These are phyloP conservation scores for Skeletonema tropicum DNA, from an alignment of 108 stramenopile genomes.

Conservation along the genomic window DNA sequence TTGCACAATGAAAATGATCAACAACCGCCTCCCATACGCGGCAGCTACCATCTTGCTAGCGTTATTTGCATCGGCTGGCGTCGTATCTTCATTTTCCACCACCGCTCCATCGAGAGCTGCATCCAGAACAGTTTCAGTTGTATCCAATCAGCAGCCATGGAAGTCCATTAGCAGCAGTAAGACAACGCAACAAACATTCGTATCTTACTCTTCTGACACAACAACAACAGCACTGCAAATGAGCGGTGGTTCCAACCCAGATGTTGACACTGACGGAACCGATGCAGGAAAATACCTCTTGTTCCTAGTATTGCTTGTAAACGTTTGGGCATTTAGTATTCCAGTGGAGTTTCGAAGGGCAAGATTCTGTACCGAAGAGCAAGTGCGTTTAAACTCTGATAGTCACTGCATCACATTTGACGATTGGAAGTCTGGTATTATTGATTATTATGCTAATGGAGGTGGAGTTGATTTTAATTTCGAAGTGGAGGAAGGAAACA, in stretches of 20 bases:
- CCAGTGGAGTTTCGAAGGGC: constrained; percentile 59
- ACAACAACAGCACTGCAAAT: constrained; percentile 27
- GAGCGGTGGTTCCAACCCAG: constrained; percentile 15
- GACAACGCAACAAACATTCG: not conserved
- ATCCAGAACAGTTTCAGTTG: not conserved
- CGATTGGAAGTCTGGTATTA: constrained; percentile 45
- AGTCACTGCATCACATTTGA: constrained; percentile 53
- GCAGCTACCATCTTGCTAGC: not conserved
- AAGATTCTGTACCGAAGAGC: constrained; percentile 47
- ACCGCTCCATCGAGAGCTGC: not conserved
- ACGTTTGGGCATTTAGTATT: constrained; percentile 57
- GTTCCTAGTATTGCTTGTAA: constrained; percentile 23
- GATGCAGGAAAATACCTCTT: constrained; percentile 26
- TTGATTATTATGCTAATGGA: constrained; percentile 56
- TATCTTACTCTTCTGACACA: constrained; percentile 1
- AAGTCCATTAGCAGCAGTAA: not conserved
- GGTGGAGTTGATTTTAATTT: constrained; percentile 55
- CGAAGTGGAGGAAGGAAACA: constrained; percentile 29
- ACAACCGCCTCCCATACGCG: not conserved
- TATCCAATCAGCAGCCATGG: not conserved
- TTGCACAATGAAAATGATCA: not conserved
- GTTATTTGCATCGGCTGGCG: not conserved
- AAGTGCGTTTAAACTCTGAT: constrained; percentile 42
- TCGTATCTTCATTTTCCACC: not conserved
- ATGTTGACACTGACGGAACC: constrained; percentile 27